These are phyloP conservation scores for Mycena metata DNA, from an alignment of 768 basidiomycete species.

Conservation along the genomic window DNA sequence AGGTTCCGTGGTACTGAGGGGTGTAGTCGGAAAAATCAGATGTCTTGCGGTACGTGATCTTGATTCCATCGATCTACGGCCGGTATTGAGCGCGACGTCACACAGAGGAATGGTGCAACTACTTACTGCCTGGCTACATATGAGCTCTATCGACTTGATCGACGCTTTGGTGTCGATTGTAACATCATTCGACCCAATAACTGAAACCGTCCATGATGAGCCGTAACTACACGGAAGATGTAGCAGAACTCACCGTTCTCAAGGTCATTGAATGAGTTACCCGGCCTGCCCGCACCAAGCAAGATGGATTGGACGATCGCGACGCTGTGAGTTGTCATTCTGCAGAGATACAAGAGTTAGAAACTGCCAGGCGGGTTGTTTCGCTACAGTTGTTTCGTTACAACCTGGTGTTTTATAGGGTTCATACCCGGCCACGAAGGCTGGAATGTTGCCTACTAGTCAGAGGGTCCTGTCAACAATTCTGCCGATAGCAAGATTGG, in stretches of 20 bases:
- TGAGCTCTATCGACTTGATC: slow-evolving; percentile 2
- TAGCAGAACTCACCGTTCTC: background rate
- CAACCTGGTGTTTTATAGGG: no score
- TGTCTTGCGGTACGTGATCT: slow-evolving; percentile 9
- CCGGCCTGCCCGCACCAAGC: slow-evolving; percentile 4
- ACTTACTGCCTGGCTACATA: background rate
- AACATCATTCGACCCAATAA: background rate
- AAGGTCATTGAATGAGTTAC: slow-evolving; percentile 9
- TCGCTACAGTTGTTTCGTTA: no score
- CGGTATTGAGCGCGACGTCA: background rate
- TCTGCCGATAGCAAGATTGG: no score
- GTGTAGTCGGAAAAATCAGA: no score
- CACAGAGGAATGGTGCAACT: background rate
- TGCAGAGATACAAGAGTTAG: no score
- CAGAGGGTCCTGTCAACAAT: no score
- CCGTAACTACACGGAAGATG: background rate
- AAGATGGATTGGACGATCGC: slow-evolving; percentile 15
- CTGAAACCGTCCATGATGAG: no score
- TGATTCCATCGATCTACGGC: slow-evolving; percentile 13
- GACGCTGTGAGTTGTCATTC: slow-evolving; percentile 11
- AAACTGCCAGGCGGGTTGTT: no score
- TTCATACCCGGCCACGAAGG: no score
- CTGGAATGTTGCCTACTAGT: no score
- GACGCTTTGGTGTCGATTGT: slow-evolving; percentile 7
- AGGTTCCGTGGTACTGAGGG: slow-evolving; percentile 6